A percentile compares a stretch with the other conserved stretches of the same genome.
Evolutionary conservation across 306 rosid genomes (phyloP).

Genomic region (Rosa chinensis): DNA sequence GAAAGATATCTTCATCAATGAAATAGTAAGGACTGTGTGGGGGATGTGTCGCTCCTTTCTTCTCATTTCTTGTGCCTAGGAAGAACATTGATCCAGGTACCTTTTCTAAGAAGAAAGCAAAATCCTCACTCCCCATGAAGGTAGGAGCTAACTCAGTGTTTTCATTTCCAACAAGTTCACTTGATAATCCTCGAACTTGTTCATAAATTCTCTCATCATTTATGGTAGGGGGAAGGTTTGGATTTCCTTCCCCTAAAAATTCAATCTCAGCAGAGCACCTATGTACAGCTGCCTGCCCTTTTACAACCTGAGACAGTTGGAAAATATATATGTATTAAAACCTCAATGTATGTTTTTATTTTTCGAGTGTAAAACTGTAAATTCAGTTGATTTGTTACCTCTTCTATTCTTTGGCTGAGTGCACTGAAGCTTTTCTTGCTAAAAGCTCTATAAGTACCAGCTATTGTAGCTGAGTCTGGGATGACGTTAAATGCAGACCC

Average conservation of each 20-base stretch:
- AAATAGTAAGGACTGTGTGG: slow-evolving; percentile 66
- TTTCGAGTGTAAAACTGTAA: not conserved
- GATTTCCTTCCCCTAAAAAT: slow-evolving; percentile 62
- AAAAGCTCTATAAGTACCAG: slow-evolving; percentile 81
- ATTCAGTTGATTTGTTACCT: slow-evolving; percentile 41
- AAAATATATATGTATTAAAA: not conserved
- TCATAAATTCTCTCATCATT: slow-evolving; percentile 63
- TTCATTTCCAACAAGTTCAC: slow-evolving; percentile 65
- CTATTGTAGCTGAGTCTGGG: slow-evolving; percentile 64
- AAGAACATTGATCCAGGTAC: slow-evolving; percentile 74
- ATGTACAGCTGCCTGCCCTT: slow-evolving; percentile 73
- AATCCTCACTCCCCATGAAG: slow-evolving; percentile 88
- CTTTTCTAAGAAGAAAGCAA: slow-evolving; percentile 72
- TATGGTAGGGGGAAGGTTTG: slow-evolving; percentile 66
- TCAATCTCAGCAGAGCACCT: slow-evolving; percentile 68
- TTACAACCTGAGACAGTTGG: slow-evolving; percentile 46
- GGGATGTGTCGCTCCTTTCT: slow-evolving; percentile 52
- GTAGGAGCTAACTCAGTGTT: slow-evolving; percentile 47
- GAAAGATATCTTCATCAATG: slow-evolving; percentile 67
- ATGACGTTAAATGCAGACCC: slow-evolving; percentile 62
- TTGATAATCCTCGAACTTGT: slow-evolving; percentile 44
- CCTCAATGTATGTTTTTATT: not conserved
- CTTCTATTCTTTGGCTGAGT: slow-evolving; percentile 70
- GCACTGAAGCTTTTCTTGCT: slow-evolving; percentile 64
- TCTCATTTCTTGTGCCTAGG: slow-evolving; percentile 59